These are phyloP conservation scores for Chaetothyriales sp. DNA, from an alignment of 2,329 filamentous ascomycete genomes.

Conservation along the genomic window DNA sequence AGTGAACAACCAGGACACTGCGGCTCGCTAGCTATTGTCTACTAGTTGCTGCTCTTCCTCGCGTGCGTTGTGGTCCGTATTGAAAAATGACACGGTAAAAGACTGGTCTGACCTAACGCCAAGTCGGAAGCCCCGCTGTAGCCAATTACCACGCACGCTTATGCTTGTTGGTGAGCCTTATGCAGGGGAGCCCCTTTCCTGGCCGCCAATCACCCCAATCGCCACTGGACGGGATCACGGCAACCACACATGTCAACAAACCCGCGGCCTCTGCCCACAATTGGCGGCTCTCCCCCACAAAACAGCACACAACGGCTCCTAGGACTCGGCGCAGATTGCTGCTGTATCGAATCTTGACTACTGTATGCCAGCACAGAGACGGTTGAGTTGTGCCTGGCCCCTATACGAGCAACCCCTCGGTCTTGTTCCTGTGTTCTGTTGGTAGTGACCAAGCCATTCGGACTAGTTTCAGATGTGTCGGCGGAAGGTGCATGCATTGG, in stretches of 20 bases:
- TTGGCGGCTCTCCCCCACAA: neutral
- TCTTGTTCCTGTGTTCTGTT: neutral
- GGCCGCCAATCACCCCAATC: neutral
- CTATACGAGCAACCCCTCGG: neutral
- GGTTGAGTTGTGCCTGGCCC: neutral
- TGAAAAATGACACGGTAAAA: neutral
- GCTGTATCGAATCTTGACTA: neutral
- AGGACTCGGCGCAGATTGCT: neutral
- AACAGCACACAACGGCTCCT: neutral
- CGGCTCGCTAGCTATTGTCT: no score
- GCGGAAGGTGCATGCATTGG: neutral
- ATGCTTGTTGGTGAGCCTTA: neutral
- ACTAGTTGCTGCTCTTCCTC: neutral
- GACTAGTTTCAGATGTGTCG: neutral
- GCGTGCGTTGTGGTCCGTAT: neutral
- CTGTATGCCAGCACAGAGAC: no score
- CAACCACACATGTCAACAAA: neutral
- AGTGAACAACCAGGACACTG: neutral
- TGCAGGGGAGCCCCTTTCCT: neutral
- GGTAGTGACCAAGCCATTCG: neutral
- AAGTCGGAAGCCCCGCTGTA: neutral
- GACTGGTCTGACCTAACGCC: neutral
- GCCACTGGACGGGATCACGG: neutral
- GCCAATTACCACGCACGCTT: neutral
- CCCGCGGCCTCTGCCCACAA: neutral